Evolutionary conservation across 2,329 filamentous ascomycete genomes (phyloP), one percentile per base, ranked within the genome.

Genomic region (Lecanicillium sp.): DNA sequence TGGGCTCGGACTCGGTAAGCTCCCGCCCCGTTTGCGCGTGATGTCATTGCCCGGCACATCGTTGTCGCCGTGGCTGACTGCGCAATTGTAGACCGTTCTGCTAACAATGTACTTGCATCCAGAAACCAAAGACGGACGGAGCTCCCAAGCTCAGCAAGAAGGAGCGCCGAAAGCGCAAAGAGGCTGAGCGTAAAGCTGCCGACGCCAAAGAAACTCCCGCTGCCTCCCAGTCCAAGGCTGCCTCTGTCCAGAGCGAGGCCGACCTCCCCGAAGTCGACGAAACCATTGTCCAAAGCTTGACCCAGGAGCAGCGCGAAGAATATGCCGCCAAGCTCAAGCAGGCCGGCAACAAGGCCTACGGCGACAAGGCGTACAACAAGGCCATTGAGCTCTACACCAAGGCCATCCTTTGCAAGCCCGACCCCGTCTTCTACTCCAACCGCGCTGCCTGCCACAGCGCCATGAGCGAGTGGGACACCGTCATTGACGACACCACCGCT

Each of bases 401-500:
- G 68, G 92, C 92, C 36, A 94, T 98, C 53, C 70, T 97, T 37
- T 97, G 92, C 82, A 94, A 92, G 69, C 84, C 89, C 42, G 92
- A 98, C 57, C 88, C 92, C 22, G 89, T 98, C 60, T 98, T 92
- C 74, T 98, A 94, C 75, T 97, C 92, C 47, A 98, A 98, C 74
- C 84, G 92, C 53, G 92, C 92, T 42, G 92, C 92, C 39, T 98
- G 92, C 74, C 94, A 88, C 70, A 97, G 95, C 60, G 88, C 92
- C 49, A 79, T 92, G 58, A 81, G 79, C 48, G 77, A 95, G 54
- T 98, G 90, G 88, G 84, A 94, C 36, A 90, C 92, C 71, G 92
- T 97, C 42, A 84, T 98, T 46, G 90, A 94, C 55, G 92, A 98
- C 59, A 97, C 92, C 41, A 96, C 87, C 22, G 90, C 92, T 39